These are phyloP conservation scores for Smittium culicis DNA, from an alignment of 371 early-diverging fungal species.

Conservation along the genomic window DNA sequence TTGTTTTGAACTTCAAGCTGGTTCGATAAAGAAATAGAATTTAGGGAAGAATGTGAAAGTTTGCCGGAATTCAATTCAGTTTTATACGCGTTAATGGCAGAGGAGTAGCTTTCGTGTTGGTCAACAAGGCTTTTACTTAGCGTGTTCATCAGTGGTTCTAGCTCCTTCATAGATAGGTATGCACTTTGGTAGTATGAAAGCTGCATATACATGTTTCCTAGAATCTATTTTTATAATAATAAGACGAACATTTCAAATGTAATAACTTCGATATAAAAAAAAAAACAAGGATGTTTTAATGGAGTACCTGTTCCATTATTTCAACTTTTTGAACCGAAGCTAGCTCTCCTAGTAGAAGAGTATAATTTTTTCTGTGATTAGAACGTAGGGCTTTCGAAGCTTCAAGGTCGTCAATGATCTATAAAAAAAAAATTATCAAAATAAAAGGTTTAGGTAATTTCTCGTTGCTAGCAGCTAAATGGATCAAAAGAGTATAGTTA, in stretches of 20 bases:
- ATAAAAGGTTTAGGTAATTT: no score
- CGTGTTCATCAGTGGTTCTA: conserved; percentile 61
- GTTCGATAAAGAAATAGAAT: neutral
- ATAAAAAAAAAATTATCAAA: no score
- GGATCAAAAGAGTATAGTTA: no score
- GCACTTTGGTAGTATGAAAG: conserved; percentile 62
- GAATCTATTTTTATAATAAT: conserved; percentile 41
- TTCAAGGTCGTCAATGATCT: neutral
- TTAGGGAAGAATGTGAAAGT: neutral
- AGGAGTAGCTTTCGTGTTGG: neutral
- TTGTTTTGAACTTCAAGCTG: neutral
- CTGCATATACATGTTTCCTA: conserved; percentile 56
- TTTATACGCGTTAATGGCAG: neutral
- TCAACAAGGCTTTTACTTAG: conserved; percentile 28
- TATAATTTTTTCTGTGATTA: neutral
- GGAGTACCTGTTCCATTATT: conserved; percentile 5
- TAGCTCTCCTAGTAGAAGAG: neutral
- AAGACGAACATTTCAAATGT: neutral
- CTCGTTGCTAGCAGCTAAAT: no score
- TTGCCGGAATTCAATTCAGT: neutral
- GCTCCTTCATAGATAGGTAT: conserved; percentile 52
- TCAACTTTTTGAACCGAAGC: neutral
- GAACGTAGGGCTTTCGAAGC: neutral
- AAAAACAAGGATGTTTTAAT: no score
- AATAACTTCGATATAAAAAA: neutral